Percentiles rank a stretch among this genome's conserved stretches.
phyloP scores from a whole-genome alignment of 257 asterid genomes.

The Jaltomata sinuosa region DNA sequence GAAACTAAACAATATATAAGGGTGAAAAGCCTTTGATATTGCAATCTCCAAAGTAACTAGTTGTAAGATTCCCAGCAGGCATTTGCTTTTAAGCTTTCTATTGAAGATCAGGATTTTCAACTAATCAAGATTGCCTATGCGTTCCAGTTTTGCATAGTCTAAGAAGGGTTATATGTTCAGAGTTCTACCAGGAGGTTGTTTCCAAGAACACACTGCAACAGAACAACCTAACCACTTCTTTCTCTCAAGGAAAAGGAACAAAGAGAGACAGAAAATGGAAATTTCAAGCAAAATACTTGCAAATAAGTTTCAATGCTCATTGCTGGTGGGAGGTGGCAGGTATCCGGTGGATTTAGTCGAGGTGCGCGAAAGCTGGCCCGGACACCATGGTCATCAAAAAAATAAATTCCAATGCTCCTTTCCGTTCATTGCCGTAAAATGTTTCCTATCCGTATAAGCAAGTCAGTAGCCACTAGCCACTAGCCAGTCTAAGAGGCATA shows the following conservation, averaged over 20 bases:
- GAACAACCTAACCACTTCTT: not conserved
- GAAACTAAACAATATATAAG: not conserved
- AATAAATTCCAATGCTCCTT: too few relatives aligned
- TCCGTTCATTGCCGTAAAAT: not conserved
- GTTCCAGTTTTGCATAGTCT: not conserved
- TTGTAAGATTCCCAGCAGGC: not conserved
- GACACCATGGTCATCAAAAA: too few relatives aligned
- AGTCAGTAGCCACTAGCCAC: not conserved
- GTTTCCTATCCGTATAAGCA: not conserved
- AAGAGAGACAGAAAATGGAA: not conserved
- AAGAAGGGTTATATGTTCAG: not conserved
- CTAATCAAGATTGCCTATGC: not conserved
- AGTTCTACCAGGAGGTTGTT: not conserved
- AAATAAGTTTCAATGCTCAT: not conserved
- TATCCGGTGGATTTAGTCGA: too few relatives aligned
- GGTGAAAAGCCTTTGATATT: not conserved
- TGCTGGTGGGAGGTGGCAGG: too few relatives aligned
- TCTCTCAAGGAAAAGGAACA: not conserved
- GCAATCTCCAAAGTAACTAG: not conserved
- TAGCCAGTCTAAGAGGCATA: not conserved
- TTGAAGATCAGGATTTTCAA: not conserved
- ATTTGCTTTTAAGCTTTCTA: not conserved
- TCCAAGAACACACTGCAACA: not conserved
- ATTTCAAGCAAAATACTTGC: not conserved
- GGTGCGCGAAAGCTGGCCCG: too few relatives aligned